phyloP scores from a whole-genome alignment of 2,329 filamentous ascomycete genomes.

The Phaeosphaeria sp. region DNA sequence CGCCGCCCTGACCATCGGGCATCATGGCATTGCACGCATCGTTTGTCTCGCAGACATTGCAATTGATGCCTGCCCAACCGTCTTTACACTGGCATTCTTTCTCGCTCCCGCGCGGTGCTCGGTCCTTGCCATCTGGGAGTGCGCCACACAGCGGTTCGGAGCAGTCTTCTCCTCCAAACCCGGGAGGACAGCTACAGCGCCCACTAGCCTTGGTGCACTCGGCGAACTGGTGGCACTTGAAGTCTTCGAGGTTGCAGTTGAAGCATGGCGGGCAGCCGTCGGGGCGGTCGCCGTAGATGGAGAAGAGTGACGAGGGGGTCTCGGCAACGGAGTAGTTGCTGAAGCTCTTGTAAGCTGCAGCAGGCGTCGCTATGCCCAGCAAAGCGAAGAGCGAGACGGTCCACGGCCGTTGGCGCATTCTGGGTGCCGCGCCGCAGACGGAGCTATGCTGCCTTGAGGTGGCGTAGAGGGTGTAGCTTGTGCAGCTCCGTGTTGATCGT shows the following conservation, averaged over 20 bases:
- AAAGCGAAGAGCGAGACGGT: conserved; percentile 37
- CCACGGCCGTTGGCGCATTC: conserved; percentile 46
- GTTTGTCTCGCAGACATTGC: conserved; percentile 86
- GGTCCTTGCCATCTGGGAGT: conserved; percentile 76
- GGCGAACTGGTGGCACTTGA: conserved; percentile 89
- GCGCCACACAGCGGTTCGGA: conserved; percentile 90
- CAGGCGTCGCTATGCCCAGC: conserved; percentile 28
- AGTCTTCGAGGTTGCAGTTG: conserved; percentile 94
- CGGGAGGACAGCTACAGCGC: conserved; percentile 88
- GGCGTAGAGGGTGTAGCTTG: neutral
- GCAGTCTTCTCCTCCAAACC: conserved; percentile 94
- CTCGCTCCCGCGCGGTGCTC: conserved; percentile 73
- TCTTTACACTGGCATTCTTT: conserved; percentile 81
- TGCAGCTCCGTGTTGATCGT: neutral
- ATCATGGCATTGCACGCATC: conserved; percentile 87
- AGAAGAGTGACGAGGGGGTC: conserved; percentile 59
- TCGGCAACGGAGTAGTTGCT: conserved; percentile 61
- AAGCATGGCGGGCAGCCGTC: conserved; percentile 88
- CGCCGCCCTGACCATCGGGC: conserved; percentile 78
- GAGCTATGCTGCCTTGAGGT: conserved; percentile 21
- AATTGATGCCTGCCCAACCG: conserved; percentile 97
- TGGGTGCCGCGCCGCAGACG: conserved; percentile 30
- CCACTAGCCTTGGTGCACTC: conserved; percentile 88
- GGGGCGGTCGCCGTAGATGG: conserved; percentile 75
- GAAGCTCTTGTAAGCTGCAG: conserved; percentile 39